phyloP scores from a whole-genome alignment of 2,329 filamentous ascomycete species.

The Pezicula rhizophila region DNA sequence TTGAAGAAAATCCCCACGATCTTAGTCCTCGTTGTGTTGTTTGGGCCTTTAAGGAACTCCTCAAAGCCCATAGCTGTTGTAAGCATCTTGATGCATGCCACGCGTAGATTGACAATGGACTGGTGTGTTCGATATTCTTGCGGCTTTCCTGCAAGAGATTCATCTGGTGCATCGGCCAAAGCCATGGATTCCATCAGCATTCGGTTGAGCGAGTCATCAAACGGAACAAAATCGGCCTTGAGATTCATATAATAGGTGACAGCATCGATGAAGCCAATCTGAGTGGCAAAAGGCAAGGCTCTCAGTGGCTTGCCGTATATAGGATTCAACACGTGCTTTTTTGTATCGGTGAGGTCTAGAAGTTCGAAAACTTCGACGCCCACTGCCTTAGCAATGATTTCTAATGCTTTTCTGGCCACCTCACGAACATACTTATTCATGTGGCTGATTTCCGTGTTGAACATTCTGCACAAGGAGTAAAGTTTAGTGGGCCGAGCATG shows the following conservation, averaged over 20 bases:
- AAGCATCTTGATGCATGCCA: slow-evolving; percentile 87
- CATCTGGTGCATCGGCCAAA: slow-evolving; percentile 89
- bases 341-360: slow-evolving; percentile 83
- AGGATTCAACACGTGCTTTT: slow-evolving; percentile 79
- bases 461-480: slow-evolving; percentile 71
- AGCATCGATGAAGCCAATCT: slow-evolving; percentile 97
- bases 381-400: slow-evolving; percentile 73
- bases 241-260: slow-evolving; percentile 92
- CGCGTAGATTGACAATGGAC: slow-evolving; percentile 82
- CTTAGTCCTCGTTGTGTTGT: slow-evolving; percentile 57
- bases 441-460: slow-evolving; percentile 85
- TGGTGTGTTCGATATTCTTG: slow-evolving; percentile 94
- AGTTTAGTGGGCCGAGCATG: slow-evolving; percentile 59
- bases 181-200: slow-evolving; percentile 90
- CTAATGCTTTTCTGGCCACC: slow-evolving; percentile 75
- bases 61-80: slow-evolving; percentile 91
- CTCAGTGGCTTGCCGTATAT: slow-evolving; percentile 94
- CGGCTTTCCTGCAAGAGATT: slow-evolving; percentile 85
- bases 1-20: slow-evolving; percentile 98
- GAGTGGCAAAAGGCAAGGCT: slow-evolving; percentile 86
- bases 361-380: slow-evolving; percentile 80
- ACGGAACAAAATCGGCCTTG: slow-evolving; percentile 81
- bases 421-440: slow-evolving; percentile 94
- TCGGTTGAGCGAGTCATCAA: slow-evolving; percentile 86
- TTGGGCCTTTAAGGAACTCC: slow-evolving; percentile 75